A percentile compares a stretch with the other conserved stretches of the same genome.
Evolutionary conservation across 805 yeast species (phyloP).

Genomic region (Lipomyces anomalus): DNA sequence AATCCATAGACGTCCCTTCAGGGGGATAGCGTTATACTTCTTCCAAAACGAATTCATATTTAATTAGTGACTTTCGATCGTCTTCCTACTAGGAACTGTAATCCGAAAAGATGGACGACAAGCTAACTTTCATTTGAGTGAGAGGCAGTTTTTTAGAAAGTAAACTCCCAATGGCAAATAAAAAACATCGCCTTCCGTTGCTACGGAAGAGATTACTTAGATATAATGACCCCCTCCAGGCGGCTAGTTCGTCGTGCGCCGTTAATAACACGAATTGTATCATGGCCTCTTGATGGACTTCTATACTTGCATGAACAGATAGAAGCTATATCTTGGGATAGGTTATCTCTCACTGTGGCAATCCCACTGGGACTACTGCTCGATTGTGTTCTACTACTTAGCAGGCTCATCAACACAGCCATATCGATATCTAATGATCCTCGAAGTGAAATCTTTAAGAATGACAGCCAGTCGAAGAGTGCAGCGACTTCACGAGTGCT

Average conservation of each 20-base stretch:
- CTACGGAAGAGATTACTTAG: no score
- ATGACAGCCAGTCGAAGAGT: conserved; percentile 2
- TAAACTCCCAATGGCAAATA: no score
- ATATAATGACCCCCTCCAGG: no score
- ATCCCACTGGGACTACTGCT: conserved; percentile 11
- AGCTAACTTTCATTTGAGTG: no score
- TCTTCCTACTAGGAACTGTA: no score
- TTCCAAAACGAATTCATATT: conserved; percentile 20
- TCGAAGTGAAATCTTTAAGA: conserved; percentile 6
- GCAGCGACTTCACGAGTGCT: no score
- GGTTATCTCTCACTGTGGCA: conserved; percentile 11
- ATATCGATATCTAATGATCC: background rate
- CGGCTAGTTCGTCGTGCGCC: conserved; percentile 16
- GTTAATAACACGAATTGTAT: conserved; percentile 14
- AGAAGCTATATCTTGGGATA: conserved; percentile 19
- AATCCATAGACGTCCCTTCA: conserved; percentile 24
- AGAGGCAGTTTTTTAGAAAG: no score
- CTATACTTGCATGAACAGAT: conserved; percentile 16
- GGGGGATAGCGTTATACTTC: conserved; percentile 21
- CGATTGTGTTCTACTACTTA: conserved; percentile 11
- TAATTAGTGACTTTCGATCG: background rate
- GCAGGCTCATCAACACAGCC: conserved; percentile 7
- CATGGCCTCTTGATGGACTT: conserved; percentile 17
- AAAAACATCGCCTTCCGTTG: no score
- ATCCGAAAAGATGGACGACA: no score